These are phyloP conservation scores for Pharnaceum exiguum DNA, from an alignment of 148 eudicot species.

Conservation along the genomic window DNA sequence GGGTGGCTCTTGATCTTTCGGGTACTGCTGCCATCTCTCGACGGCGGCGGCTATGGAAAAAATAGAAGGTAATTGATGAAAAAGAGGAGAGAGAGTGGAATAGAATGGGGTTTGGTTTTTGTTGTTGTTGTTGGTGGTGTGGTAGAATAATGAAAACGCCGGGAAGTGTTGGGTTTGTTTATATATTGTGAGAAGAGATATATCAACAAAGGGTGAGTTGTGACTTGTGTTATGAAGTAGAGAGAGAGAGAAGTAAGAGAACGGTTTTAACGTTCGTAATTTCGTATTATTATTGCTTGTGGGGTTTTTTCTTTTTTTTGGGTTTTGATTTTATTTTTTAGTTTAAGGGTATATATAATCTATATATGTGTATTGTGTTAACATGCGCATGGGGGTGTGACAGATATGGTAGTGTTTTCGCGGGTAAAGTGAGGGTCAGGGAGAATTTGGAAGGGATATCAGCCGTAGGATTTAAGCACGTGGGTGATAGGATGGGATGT, in stretches of 20 bases:
- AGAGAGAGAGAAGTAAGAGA: background rate
- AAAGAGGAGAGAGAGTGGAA: slow-evolving; percentile 4
- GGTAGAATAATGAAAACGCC: slow-evolving; percentile 26
- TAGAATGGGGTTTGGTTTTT: slow-evolving; percentile 4
- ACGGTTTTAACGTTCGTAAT: slow-evolving; percentile 17
- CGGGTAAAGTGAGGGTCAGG: background rate
- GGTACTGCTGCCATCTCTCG: slow-evolving; percentile 26
- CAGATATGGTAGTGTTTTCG: too few relatives aligned
- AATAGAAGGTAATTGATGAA: too few relatives aligned
- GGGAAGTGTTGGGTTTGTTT: slow-evolving; percentile 24
- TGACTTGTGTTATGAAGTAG: slow-evolving; percentile 12
- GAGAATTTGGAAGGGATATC: background rate
- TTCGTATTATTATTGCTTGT: too few relatives aligned
- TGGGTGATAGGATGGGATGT: too few relatives aligned
- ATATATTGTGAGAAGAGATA: slow-evolving; percentile 10
- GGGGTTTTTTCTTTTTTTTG: too few relatives aligned
- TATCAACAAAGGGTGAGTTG: slow-evolving; percentile 9
- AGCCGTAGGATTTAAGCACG: slow-evolving; percentile 8
- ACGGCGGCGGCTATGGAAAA: slow-evolving; percentile 5
- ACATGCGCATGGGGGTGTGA: too few relatives aligned
- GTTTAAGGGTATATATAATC: too few relatives aligned
- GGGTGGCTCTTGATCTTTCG: slow-evolving; percentile 45
- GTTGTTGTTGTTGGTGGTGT: slow-evolving; percentile 2
- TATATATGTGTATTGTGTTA: too few relatives aligned
- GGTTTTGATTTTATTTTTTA: too few relatives aligned